A percentile compares a stretch with the other conserved stretches of the same genome.
Conservation (phyloP, 225 moss, liverwort and hornwort species). For the Antitrichia curtipendula region DNA sequence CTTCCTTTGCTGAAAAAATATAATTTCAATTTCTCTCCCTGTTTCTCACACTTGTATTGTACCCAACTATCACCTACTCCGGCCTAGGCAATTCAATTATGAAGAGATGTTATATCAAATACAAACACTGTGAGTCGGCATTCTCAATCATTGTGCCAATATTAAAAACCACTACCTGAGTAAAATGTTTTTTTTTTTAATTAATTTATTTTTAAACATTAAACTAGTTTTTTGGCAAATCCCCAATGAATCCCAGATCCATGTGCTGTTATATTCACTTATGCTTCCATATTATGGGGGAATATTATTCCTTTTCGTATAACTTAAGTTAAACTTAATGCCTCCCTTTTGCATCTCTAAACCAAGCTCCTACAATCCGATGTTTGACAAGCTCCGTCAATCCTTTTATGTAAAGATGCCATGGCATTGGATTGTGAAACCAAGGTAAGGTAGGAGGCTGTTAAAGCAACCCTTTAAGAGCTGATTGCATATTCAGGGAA, state of each 20-base stretch:
- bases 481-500: no score
- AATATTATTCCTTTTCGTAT: no score
- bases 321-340: no score
- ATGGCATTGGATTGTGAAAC: neutral
- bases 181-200: no score
- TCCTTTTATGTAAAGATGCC: neutral
- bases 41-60: no score
- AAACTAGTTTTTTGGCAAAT: neutral
- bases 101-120: neutral
- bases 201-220: no score
- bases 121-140: neutral
- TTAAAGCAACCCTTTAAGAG: no score
- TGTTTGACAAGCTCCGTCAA: neutral
- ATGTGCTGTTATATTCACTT: neutral
- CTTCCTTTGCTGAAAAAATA: no score
- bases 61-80: neutral
- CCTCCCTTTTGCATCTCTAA: neutral
- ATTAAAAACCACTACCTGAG: neutral
- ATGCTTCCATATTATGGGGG: neutral
- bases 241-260: neutral
- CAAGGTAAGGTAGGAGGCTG: no score
- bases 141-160: conserved; percentile 5
- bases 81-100: neutral
- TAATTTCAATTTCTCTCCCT: no score
- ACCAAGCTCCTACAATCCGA: neutral